Evolutionary conservation across 2,329 filamentous ascomycete species (phyloP), one percentile per base, ranked within the genome.

Genomic region (Alternaria conjuncta): DNA sequence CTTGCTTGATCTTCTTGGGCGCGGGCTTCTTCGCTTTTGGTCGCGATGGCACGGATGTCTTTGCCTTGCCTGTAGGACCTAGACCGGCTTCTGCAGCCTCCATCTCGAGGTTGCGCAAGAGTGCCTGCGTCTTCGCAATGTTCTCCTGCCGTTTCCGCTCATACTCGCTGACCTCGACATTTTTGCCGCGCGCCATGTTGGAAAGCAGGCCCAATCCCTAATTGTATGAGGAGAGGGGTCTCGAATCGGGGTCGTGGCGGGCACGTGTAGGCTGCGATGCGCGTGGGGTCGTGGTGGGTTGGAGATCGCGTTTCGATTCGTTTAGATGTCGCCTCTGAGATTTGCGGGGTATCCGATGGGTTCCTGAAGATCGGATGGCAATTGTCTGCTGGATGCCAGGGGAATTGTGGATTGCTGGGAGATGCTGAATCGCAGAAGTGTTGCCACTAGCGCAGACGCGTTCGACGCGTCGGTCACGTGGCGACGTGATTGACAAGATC

Each of bases 101-200:
- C 69, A 87, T 83, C 36, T 91, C 90, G 1, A 97, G 87, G 63
- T 94, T 91, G 63, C 92, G 92, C 0, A 97, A 81, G 0, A 97
- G 85, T 77, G 90, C 92, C 79, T 95, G 91, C 71, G 96, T 96
- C 57, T 92, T 90, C 0, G 90, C 92, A 44, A 97, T 96, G 70
- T 97, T 97, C 64, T 94, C 93, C 15, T 93, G 87, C 0, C 94
- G 87, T 70, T 92, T 89, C 72, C 90, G 89, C 84, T 97, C 94
- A 80, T 97, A 97, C 43, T 93, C 92, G 80, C 92, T 96, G 71
- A 96, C 83, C 36, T 87, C 87, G 28, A 82, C 78, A 71, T 86
- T 78, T 72, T 86, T 78, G 63, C 67, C 71, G 64, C 67, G 69
- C 43, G 78, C 78, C 80, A 82, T 78, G 9, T 41, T 41, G 9